A percentile compares a stretch with the other conserved stretches of the same genome.
phyloP scores from a whole-genome alignment of 768 basidiomycete genomes.

The Russula foetens region DNA sequence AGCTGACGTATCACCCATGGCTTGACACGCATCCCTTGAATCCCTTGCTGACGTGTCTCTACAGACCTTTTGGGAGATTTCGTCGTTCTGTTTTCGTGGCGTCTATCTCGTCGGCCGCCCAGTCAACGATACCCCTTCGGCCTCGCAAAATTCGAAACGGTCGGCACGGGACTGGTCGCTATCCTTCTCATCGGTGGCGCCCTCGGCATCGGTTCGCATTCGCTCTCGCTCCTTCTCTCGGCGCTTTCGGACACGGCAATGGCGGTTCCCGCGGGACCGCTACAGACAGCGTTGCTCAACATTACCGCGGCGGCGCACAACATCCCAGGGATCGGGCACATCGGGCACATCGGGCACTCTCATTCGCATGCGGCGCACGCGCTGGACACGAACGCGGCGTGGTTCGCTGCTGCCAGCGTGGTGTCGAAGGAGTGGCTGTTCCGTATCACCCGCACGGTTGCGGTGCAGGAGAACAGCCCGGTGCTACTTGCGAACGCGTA shows the following conservation, averaged over 20 bases:
- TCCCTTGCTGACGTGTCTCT: constrained; percentile 1
- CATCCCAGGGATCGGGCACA: constrained; percentile 35
- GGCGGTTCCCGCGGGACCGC: constrained; percentile 53
- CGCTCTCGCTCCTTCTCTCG: constrained; percentile 73
- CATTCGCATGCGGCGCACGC: constrained; percentile 45
- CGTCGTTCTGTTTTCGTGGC: constrained; percentile 86
- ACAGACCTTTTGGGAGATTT: constrained; percentile 83
- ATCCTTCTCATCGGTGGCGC: constrained; percentile 80
- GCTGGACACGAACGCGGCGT: constrained; percentile 91
- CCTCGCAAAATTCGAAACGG: constrained; percentile 90
- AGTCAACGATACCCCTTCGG: constrained; percentile 78
- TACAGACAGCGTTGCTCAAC: constrained; percentile 55
- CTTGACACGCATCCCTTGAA: neutral
- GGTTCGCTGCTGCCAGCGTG: constrained; percentile 84
- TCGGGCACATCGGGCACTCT: constrained; percentile 31
- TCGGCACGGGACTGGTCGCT: constrained; percentile 88
- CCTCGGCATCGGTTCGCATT: constrained; percentile 83
- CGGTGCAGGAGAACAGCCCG: constrained; percentile 83
- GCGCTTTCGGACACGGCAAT: constrained; percentile 59
- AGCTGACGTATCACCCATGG: neutral
- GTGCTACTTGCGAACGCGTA: constrained; percentile 94
- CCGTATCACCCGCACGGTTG: constrained; percentile 80
- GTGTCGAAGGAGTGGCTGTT: constrained; percentile 91
- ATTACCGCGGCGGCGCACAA: constrained; percentile 47
- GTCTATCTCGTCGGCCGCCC: constrained; percentile 73